These are phyloP conservation scores for Colletotrichum sp. DNA, from an alignment of 2,329 filamentous ascomycete species.

Conservation along the genomic window DNA sequence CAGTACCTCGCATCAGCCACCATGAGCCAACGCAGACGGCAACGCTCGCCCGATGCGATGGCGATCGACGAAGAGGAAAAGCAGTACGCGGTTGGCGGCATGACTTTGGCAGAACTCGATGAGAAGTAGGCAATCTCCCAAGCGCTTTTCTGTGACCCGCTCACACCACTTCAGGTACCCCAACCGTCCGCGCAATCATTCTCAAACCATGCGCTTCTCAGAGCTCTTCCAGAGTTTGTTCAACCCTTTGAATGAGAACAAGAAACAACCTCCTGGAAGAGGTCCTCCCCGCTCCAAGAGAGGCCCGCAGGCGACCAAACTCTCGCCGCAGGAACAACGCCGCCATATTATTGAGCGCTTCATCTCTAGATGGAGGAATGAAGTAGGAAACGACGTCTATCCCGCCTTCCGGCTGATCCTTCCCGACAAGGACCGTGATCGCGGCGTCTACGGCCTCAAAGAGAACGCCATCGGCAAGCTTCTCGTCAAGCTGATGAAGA, in stretches of 20 bases:
- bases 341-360: conserved; percentile 85
- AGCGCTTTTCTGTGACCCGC: too few species aligned
- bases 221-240: conserved; percentile 81
- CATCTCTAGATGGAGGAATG: conserved; percentile 83
- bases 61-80: conserved; percentile 56
- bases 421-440: conserved; percentile 90
- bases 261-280: conserved; percentile 71
- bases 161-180: conserved; percentile 69
- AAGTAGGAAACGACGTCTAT: conserved; percentile 92
- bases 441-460: conserved; percentile 92
- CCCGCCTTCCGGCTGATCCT: conserved; percentile 91
- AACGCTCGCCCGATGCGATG: conserved; percentile 38
- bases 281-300: conserved; percentile 59
- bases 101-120: conserved; percentile 48
- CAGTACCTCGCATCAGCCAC: not conserved
- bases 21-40: conserved; percentile 36
- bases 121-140: conserved; percentile 40
- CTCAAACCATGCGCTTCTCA: conserved; percentile 81
- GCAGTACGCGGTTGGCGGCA: conserved; percentile 50
- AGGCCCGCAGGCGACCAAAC: conserved; percentile 62
- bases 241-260: conserved; percentile 79
- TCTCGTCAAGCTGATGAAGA: conserved; percentile 90
- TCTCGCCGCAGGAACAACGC: conserved; percentile 78
- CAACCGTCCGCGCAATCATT: conserved; percentile 80
- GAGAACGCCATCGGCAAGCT: conserved; percentile 90